Evolutionary conservation across 768 basidiomycete genomes (phyloP).

Genomic region (Zangia roseola): DNA sequence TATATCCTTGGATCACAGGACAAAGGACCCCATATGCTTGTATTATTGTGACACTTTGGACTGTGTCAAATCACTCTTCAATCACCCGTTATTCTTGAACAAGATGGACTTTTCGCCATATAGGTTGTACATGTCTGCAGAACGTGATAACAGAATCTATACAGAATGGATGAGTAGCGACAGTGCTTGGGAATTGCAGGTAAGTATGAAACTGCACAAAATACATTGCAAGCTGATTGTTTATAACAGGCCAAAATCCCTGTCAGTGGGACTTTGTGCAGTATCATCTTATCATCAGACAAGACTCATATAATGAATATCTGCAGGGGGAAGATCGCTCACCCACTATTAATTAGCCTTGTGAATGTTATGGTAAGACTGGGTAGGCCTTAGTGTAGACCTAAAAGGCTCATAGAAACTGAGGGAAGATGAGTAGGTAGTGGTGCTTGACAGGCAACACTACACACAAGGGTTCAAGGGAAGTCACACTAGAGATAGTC

Average conservation of each 20-base stretch:
- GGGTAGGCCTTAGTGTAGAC: slow-evolving; percentile 16
- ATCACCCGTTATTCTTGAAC: slow-evolving; percentile 18
- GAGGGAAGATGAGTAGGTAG: no score
- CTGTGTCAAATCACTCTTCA: slow-evolving; percentile 21
- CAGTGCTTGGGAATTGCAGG: slow-evolving; percentile 33
- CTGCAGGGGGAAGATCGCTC: slow-evolving; percentile 28
- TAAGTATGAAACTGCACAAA: slow-evolving; percentile 1
- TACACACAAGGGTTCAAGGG: no score
- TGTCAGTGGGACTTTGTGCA: slow-evolving; percentile 16
- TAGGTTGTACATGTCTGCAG: slow-evolving; percentile 4
- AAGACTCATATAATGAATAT: slow-evolving; percentile 34
- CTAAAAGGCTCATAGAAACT: no score
- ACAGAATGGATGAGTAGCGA: slow-evolving; percentile 25
- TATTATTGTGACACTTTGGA: slow-evolving; percentile 27
- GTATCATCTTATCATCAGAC: slow-evolving; percentile 29
- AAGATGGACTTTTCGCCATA: slow-evolving; percentile 19
- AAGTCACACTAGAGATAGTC: no score
- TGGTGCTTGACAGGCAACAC: no score
- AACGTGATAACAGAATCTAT: slow-evolving; percentile 8
- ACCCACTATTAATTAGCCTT: slow-evolving; percentile 32
- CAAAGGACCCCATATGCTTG: slow-evolving; percentile 20
- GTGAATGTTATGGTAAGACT: slow-evolving; percentile 33
- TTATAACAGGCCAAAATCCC: slow-evolving; percentile 12
- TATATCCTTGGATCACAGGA: slow-evolving; percentile 7
- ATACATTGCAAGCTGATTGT: background rate